A percentile compares a stretch with the other conserved stretches of the same genome.
These are phyloP conservation scores for Penicillium sp. DNA, from an alignment of 2,329 filamentous ascomycete species.

Conservation along the genomic window DNA sequence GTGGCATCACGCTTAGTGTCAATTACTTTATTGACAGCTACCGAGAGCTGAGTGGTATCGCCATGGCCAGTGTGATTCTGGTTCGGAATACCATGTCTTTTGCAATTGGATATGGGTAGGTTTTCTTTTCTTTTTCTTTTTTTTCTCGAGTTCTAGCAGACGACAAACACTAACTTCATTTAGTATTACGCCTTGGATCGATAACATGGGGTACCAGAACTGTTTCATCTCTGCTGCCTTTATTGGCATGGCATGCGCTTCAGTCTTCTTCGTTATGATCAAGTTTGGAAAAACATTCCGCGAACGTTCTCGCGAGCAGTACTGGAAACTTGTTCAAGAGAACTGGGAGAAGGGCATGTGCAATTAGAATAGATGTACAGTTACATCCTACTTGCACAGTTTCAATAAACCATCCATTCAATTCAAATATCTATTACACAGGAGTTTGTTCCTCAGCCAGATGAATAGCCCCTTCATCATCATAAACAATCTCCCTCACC, in stretches of 20 bases:
- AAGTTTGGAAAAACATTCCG: slow-evolving; percentile 41
- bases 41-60: slow-evolving; percentile 42
- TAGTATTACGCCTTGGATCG: slow-evolving; percentile 50
- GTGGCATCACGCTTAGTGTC: slow-evolving; percentile 40
- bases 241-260: slow-evolving; percentile 39
- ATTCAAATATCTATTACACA: background rate
- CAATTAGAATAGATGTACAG: slow-evolving; percentile 19
- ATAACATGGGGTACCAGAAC: slow-evolving; percentile 46
- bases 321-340: slow-evolving; percentile 40
- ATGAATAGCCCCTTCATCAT: slow-evolving; percentile 62
- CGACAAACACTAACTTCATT: background rate
- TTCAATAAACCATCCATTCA: background rate
- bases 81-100: slow-evolving; percentile 52
- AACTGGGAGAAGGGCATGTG: slow-evolving; percentile 37
- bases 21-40: slow-evolving; percentile 46
- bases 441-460: slow-evolving; percentile 21
- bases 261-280: slow-evolving; percentile 42
- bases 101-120: slow-evolving; percentile 46
- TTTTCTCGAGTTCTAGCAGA: background rate
- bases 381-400: background rate
- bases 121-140: too few species aligned
- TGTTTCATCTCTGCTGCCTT: slow-evolving; percentile 47
- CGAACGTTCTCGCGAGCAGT: slow-evolving; percentile 35
- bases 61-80: slow-evolving; percentile 46
- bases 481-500: slow-evolving; percentile 72